Conservation (phyloP, 305 asterid species). For the Stenogyne calaminthoides region DNA sequence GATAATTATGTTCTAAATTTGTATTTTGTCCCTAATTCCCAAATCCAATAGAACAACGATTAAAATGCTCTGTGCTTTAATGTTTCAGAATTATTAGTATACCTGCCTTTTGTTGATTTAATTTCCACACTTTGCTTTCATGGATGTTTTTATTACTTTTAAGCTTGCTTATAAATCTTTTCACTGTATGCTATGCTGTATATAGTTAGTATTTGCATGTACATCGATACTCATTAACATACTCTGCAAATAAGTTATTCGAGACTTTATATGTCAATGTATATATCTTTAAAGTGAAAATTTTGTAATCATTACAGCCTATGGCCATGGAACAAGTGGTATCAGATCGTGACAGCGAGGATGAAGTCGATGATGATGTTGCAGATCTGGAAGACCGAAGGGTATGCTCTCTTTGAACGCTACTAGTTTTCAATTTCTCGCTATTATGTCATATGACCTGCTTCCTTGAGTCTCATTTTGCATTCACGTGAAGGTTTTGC, state of each 20-base stretch:
- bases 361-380: conserved; percentile 99
- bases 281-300: conserved; percentile 28
- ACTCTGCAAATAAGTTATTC: not conserved
- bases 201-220: not conserved
- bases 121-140: conserved; percentile 1
- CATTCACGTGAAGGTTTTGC: conserved; percentile 27
- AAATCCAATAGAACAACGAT: not conserved
- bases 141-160: not conserved
- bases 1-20: conserved; percentile 5
- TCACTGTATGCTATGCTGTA: not conserved
- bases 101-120: conserved; percentile 21
- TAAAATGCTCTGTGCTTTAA: not conserved
- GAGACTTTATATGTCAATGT: conserved; percentile 18
- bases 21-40: not conserved
- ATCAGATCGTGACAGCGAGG: conserved; percentile 97
- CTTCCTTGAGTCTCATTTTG: conserved; percentile 29
- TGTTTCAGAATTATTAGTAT: not conserved
- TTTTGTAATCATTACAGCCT: conserved; percentile 59
- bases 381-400: conserved; percentile 99
- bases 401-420: conserved; percentile 50
- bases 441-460: conserved; percentile 5
- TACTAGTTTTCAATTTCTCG: conserved; percentile 14
- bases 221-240: not conserved
- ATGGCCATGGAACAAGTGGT: conserved; percentile 97
- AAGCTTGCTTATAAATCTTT: conserved; percentile 25